Evolutionary conservation across 768 basidiomycete species (phyloP).

Genomic region (Hericium coralloides): DNA sequence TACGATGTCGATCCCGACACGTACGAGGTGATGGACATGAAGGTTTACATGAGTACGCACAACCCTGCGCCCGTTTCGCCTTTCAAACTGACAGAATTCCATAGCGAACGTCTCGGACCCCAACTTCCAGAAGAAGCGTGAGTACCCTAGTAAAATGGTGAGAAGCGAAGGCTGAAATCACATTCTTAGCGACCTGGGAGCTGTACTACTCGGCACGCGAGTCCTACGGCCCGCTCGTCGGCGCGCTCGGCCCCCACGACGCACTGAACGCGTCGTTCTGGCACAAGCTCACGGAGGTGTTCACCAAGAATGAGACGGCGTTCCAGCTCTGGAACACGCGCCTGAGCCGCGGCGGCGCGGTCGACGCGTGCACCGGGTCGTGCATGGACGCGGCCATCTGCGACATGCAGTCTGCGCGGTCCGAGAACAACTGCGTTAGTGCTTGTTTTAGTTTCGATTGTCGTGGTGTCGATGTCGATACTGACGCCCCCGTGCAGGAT

Average conservation of each 20-base stretch:
- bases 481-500: too few species aligned
- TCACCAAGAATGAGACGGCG: conserved; percentile 35
- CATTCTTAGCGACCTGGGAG: conserved; percentile 29
- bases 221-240: neutral
- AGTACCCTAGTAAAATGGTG: conserved; percentile 6
- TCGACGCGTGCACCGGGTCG: conserved; percentile 25
- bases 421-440: neutral
- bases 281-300: conserved; percentile 50
- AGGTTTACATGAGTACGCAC: conserved; percentile 37
- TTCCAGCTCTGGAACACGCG: conserved; percentile 39
- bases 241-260: conserved; percentile 22
- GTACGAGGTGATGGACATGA: conserved; percentile 53
- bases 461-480: too few species aligned
- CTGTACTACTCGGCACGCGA: neutral
- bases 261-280: conserved; percentile 47
- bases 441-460: too few species aligned
- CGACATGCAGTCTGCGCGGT: conserved; percentile 23
- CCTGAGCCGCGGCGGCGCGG: conserved; percentile 30
- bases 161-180: too few species aligned
- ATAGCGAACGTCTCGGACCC: conserved; percentile 32
- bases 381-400: conserved; percentile 37
- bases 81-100: neutral
- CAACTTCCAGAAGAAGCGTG: conserved; percentile 38
- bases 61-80: too few species aligned
- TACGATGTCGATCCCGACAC: conserved; percentile 62